Base-by-base conservation (phyloP, 441 rosid species). In the Pelargonium myrrhifolium region DNA sequence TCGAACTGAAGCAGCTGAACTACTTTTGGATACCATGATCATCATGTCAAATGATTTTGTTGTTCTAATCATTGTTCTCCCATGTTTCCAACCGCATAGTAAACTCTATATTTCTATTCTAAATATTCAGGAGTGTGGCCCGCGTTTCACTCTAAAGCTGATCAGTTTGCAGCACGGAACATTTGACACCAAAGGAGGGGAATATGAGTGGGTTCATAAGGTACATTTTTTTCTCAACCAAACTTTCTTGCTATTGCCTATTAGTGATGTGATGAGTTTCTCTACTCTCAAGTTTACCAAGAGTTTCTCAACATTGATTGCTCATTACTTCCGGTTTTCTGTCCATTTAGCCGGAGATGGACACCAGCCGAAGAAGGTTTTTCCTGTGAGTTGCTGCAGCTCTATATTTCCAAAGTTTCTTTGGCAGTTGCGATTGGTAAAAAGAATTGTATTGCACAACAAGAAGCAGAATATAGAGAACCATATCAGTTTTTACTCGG, bases 181-280 rank as follows among this genome's bases (percentile, higher is more conserved):
- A 0, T 90, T 91, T 59, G 93, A 89, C 70, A 80, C 92, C 45
- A 86, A 76, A 80, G 91, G 88, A 0, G 96, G 92, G 6, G 95
- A 90, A 76, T 87, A 79, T 26, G 97, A 90, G 79, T 89, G 97
- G 98, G 98, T 89, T 77, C 98, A 90, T 74, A 93, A 90, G 96
- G 97, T 92, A 83, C 69, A 4, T 37, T 68, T 61, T 9, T 37
- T 68, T 61, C 9, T n/a, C 63, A 69, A 17, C 56, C 37, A 14
- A 61, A 42, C 7, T 62, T 14, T 11, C 69, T 28, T 10, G 15
- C 7, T 31, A 20, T 37, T 1, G 40, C 40, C 24, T 21, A n/a
- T n/a, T 18, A 31, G 40, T 31, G 31, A 2, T 35, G 24, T 31
- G 56, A n/a, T 6, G 31, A 26, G 60, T 14, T 31, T 37, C 37